phyloP scores from a whole-genome alignment of 495 filamentous ascomycete species.

The Penicillium turbatum region DNA sequence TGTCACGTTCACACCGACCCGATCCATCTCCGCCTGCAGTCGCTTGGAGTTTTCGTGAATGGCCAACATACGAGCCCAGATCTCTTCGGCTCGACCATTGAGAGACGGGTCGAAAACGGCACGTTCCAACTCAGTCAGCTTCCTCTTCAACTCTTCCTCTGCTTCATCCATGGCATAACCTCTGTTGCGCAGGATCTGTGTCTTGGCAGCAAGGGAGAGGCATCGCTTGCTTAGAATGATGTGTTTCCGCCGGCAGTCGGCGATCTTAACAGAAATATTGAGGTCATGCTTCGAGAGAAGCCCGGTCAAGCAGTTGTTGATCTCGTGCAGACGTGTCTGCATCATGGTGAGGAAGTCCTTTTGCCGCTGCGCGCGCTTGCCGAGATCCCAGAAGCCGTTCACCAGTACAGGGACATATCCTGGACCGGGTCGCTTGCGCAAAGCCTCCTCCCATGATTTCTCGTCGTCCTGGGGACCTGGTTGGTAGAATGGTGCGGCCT shows the following conservation, averaged over 20 bases:
- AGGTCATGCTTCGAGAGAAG: slow-evolving; percentile 80
- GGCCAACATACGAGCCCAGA: slow-evolving; percentile 91
- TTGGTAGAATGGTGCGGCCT: slow-evolving; percentile 74
- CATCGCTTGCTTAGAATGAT: slow-evolving; percentile 74
- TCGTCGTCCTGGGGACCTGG: slow-evolving; percentile 73
- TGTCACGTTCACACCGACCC: slow-evolving; percentile 48
- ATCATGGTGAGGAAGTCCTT: slow-evolving; percentile 66
- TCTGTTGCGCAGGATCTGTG: slow-evolving; percentile 83
- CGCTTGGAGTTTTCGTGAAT: slow-evolving; percentile 74
- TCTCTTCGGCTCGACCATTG: slow-evolving; percentile 80
- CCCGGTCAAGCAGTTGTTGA: slow-evolving; percentile 76
- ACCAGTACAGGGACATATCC: slow-evolving; percentile 72
- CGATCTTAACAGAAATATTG: slow-evolving; percentile 69
- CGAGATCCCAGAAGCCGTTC: slow-evolving; percentile 65
- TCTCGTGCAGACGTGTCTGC: slow-evolving; percentile 80
- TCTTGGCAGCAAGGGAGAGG: slow-evolving; percentile 80
- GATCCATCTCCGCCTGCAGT: slow-evolving; percentile 75
- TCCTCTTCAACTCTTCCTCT: slow-evolving; percentile 87
- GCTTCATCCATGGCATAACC: slow-evolving; percentile 89
- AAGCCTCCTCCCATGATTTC: slow-evolving; percentile 88
- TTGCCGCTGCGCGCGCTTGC: slow-evolving; percentile 73
- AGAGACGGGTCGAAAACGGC: slow-evolving; percentile 77
- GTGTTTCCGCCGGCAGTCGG: slow-evolving; percentile 78
- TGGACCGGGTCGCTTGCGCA: slow-evolving; percentile 72
- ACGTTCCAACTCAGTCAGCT: slow-evolving; percentile 70